These are phyloP conservation scores for Xylaria sp. DNA, from an alignment of 2,329 filamentous ascomycete genomes.

Conservation along the genomic window DNA sequence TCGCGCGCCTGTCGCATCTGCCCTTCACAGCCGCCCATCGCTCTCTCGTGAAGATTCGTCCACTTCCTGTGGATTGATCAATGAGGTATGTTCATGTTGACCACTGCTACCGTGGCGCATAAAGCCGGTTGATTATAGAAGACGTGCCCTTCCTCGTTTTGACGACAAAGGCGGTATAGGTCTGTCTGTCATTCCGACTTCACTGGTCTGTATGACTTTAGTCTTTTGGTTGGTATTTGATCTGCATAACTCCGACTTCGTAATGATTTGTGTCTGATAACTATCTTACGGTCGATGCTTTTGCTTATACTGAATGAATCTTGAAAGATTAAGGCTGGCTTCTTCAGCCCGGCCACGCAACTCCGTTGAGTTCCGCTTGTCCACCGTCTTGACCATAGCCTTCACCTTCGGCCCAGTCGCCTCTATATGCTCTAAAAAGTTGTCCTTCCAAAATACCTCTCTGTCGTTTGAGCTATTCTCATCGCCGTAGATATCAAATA, in stretches of 20 bases:
- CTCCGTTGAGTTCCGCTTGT: constrained; percentile 67
- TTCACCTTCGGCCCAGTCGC: constrained; percentile 63
- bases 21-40: constrained; percentile 17
- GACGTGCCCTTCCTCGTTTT: background rate
- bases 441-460: constrained; percentile 71
- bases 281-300: constrained; percentile 58
- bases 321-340: constrained; percentile 66
- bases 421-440: constrained; percentile 68
- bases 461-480: constrained; percentile 67
- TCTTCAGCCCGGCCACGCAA: constrained; percentile 70
- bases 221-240: constrained; percentile 7
- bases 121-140: constrained; percentile 10
- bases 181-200: background rate
- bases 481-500: constrained; percentile 75
- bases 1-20: constrained; percentile 28
- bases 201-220: background rate
- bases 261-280: background rate
- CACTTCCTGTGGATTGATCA: constrained; percentile 22
- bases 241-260: constrained; percentile 1
- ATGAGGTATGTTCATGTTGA: constrained; percentile 33
- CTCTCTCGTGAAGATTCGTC: constrained; percentile 22
- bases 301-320: constrained; percentile 73
- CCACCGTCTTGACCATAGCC: constrained; percentile 67
- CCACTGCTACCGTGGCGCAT: constrained; percentile 14
- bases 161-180: constrained; percentile 10